Evolutionary conservation across 495 filamentous ascomycete genomes (phyloP).

Genomic region (Hyaloscypha hepaticicola): DNA sequence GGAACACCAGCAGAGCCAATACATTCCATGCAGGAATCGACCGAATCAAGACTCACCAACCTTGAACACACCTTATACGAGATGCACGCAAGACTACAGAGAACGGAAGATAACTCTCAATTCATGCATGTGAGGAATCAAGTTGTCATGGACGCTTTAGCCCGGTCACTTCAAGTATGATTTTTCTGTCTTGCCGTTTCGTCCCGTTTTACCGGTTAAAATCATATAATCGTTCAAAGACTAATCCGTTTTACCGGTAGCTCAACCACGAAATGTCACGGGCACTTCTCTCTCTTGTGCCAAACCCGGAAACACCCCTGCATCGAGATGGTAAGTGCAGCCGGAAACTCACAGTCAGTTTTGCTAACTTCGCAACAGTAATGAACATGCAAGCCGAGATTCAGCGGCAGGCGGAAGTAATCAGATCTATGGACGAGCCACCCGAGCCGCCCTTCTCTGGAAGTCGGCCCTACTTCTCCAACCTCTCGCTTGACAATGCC

Average conservation of each 20-base stretch:
- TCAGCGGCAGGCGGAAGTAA: conserved; percentile 75
- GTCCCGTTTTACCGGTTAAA: not conserved
- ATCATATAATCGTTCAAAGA: not conserved
- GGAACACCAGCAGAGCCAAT: conserved; percentile 83
- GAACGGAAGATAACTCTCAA: conserved; percentile 80
- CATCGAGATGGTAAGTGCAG: conserved; percentile 59
- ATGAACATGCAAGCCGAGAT: conserved; percentile 80
- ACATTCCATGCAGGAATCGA: conserved; percentile 62
- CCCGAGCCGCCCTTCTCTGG: conserved; percentile 73
- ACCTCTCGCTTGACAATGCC: conserved; percentile 67
- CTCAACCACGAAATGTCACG: conserved; percentile 75
- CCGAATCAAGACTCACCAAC: conserved; percentile 70
- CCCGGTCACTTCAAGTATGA: conserved; percentile 71
- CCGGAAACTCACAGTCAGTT: not conserved
- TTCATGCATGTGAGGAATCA: conserved; percentile 79
- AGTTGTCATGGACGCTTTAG: conserved; percentile 75
- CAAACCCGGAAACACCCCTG: conserved; percentile 61
- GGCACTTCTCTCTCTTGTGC: conserved; percentile 66
- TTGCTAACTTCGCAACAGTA: conserved; percentile 50
- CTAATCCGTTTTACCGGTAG: conserved; percentile 28
- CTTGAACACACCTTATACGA: conserved; percentile 85
- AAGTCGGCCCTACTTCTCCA: conserved; percentile 74
- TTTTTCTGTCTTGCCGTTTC: not conserved
- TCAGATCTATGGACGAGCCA: conserved; percentile 66
- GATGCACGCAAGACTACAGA: conserved; percentile 67